Conservation (phyloP, 176 grass and related monocot species). For the Oryza brachyantha region DNA sequence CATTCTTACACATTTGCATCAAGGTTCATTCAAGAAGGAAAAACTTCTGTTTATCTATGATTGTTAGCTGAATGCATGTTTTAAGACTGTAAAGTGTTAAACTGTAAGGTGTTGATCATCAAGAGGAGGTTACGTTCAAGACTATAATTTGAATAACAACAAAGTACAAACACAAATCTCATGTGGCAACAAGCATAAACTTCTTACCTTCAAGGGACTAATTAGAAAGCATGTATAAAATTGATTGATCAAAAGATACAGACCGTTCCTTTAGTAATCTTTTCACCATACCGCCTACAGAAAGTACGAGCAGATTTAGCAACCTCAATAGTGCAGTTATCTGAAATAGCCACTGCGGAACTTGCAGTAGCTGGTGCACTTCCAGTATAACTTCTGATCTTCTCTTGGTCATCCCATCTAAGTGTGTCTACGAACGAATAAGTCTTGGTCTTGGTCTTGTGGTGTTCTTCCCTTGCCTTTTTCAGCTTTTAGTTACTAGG, state of each 20-base stretch:
- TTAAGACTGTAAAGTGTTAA: neutral
- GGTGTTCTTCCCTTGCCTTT: too few relatives aligned
- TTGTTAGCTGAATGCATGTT: neutral
- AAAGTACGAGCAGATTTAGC: constrained; percentile 82
- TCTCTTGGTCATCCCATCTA: constrained; percentile 94
- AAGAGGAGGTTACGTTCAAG: neutral
- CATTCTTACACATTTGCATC: neutral
- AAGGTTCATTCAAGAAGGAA: neutral
- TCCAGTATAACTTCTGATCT: constrained; percentile 72
- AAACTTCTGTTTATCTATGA: neutral
- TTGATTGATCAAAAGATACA: constrained; percentile 43
- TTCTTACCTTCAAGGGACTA: neutral
- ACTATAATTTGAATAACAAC: neutral
- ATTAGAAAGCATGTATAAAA: constrained; percentile 18
- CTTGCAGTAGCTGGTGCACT: constrained; percentile 36
- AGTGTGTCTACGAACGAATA: constrained; percentile 78
- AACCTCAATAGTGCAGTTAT: constrained; percentile 73
- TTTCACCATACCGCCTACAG: constrained; percentile 73
- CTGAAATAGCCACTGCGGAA: constrained; percentile 39
- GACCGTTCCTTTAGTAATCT: constrained; percentile 83
- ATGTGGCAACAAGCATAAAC: neutral
- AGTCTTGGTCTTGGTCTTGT: too few relatives aligned
- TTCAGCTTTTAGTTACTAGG: too few relatives aligned
- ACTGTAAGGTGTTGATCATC: too few relatives aligned
- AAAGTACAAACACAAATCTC: neutral